These are phyloP conservation scores for Podila clonocystis DNA, from an alignment of 192 early-diverging fungal genomes.

Conservation along the genomic window DNA sequence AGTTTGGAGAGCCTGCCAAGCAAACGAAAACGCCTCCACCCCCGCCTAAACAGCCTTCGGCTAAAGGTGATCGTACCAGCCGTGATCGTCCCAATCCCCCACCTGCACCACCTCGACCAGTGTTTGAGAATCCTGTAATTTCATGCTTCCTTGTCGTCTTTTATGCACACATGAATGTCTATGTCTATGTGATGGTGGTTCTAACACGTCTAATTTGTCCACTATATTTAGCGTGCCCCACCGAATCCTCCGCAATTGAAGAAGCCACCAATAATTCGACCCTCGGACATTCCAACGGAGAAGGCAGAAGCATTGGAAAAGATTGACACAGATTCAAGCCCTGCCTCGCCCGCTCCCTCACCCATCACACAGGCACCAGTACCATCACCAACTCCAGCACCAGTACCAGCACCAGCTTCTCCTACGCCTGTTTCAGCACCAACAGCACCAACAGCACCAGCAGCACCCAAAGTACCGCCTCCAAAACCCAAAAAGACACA, in stretches of 20 bases:
- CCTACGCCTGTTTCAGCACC: slow-evolving; percentile 2
- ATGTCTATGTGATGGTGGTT: not conserved
- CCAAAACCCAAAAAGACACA: slow-evolving; percentile 38
- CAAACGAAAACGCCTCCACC: slow-evolving; percentile 6
- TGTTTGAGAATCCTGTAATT: slow-evolving; percentile 44
- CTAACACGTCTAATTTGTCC: not conserved
- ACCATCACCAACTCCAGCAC: slow-evolving; percentile 5
- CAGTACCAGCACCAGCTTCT: slow-evolving; percentile 1
- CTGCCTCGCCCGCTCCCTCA: slow-evolving; percentile 3
- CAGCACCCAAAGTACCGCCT: slow-evolving; percentile 34
- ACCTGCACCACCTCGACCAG: slow-evolving; percentile 32
- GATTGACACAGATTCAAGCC: slow-evolving; percentile 32
- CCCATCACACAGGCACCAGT: not conserved
- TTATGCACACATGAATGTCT: not conserved
- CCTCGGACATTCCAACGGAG: slow-evolving; percentile 24
- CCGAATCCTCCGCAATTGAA: slow-evolving; percentile 19
- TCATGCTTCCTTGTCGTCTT: not conserved
- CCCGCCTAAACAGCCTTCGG: slow-evolving; percentile 3
- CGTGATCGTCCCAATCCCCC: slow-evolving; percentile 18
- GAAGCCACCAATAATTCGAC: slow-evolving; percentile 22
- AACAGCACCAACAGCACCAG: slow-evolving; percentile 5
- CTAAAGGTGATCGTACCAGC: slow-evolving; percentile 22
- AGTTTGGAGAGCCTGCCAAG: slow-evolving; percentile 44
- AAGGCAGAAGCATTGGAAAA: slow-evolving; percentile 28
- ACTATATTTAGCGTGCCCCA: not conserved